These are phyloP conservation scores for Trichosporon faecale DNA, from an alignment of 1,284 basidiomycete species.

Conservation along the genomic window DNA sequence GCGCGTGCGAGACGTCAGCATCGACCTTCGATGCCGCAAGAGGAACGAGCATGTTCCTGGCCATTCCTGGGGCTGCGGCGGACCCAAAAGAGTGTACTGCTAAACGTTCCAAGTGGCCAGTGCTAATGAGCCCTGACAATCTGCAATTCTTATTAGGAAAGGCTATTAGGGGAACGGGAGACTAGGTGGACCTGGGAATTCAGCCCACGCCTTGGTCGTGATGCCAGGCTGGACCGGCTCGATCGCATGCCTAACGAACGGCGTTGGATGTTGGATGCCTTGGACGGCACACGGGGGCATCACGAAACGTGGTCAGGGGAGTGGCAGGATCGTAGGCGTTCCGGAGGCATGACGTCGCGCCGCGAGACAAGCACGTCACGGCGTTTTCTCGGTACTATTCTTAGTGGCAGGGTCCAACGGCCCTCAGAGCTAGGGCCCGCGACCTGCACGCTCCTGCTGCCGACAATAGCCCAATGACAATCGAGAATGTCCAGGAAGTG, in stretches of 20 bases:
- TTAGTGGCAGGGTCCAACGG: neutral
- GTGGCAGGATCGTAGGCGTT: neutral
- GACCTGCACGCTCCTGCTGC: neutral
- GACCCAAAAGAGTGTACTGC: neutral
- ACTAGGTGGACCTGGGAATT: neutral
- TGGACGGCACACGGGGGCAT: neutral
- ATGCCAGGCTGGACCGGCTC: neutral
- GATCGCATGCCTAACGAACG: conserved; percentile 4
- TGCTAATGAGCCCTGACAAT: neutral
- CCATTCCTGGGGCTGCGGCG: neutral
- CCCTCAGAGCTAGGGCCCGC: neutral
- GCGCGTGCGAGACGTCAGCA: neutral
- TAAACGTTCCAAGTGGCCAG: neutral
- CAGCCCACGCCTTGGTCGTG: neutral
- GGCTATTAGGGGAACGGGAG: neutral
- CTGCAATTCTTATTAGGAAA: neutral
- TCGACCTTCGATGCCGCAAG: neutral
- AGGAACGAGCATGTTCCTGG: conserved; percentile 1
- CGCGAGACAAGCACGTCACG: neutral
- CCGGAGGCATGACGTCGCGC: conserved; percentile 4
- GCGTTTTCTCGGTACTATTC: conserved; percentile 10
- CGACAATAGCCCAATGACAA: conserved; percentile 2
- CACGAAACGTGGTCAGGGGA: conserved; percentile 4
- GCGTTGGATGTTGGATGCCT: neutral
- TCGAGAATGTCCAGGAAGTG: neutral